Base-by-base conservation (phyloP, 2,329 filamentous ascomycete species). In the Dactylellina sp. region DNA sequence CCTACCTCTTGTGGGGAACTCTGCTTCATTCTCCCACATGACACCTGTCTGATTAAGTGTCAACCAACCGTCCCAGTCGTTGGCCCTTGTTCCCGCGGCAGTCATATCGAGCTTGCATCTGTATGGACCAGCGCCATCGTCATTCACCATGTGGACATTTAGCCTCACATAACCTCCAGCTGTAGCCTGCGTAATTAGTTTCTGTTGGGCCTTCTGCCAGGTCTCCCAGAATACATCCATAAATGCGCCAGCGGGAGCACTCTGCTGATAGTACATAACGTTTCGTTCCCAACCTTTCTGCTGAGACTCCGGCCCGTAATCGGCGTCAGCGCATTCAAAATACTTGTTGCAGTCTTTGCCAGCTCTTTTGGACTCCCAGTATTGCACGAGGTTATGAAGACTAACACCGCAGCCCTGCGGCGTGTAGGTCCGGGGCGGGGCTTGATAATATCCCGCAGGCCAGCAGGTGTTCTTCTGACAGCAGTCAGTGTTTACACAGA, bases 1-100 rank as follows among this genome's bases (percentile, higher is more conserved):
- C 25, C 35, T 56, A 3, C 35, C 32, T 42, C 52, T 40, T 5
- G n/a, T n/a, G 16, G 32, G 6, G 37, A 55, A 35, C 4, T 37
- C 25, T 7, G 6, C 28, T 7, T 24, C 24, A 9, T 55, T 25
- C 20, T 55, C 50, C 14, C 25, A 37, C 16, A 37, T 35, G 25
- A 55, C 50, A 22, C 50, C 50, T 4, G 50, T 55, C 18, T 55
- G 50, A 11, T 55, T 55, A 4, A 55, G n/a, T 4, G 14, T 20
- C 50, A 55, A 28, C 50, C 50, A 55, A n/a, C 50, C 50, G 25
- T 55, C 50, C 50, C 50, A 55, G 25, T 55, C 50, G 20, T 39
- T 28, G 2, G 18, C 16, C 11, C 50, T 35, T 14, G 14, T 20
- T 39, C 28, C 50, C 2, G 50, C 20, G n/a, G 25, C 50, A 2